Base-by-base conservation (phyloP, 1,284 basidiomycete species). In the Papiliotrema nemorosa region DNA sequence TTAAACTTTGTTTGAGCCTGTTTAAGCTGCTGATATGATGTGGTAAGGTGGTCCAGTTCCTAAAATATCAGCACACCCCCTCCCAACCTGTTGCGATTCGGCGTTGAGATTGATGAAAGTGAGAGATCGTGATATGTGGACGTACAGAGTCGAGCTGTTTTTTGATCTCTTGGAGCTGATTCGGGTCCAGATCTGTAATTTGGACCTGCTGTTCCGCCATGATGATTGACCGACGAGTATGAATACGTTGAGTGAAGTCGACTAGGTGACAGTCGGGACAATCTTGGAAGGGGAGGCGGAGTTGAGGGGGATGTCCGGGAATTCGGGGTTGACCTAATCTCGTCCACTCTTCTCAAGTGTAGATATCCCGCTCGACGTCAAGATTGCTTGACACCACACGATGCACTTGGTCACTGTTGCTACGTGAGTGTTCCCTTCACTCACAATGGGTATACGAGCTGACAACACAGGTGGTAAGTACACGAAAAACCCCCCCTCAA, bases 1-100 rank as follows among this genome's bases (percentile, higher is more conserved):
- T 83, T 86, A 80, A 97, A 97, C 75, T 93, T 96, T 12, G 86
- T 81, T 67, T 97, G 92, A 1, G 92, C 94, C 63, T 87, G 83
- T 70, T 90, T 93, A 25, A 97, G 82, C 67, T 97, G 92, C 6
- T 85, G 84, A 70, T 92, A 97, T 22, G 93, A 97, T 59, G 82
- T 87, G 6, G 92, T 90, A 48, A 97, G 79, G 70, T 97, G 93
- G 54, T 84, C 86, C 35, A 97, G 77, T 79, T 97, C 94, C 89
- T 97, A 74, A 27, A 44, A 20, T 14, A 31, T 31, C 9, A 31
- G 29, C 14, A 31, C 14, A 31, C 29, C 29, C 29, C 14, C 14
- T 14, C 14, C 29, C 9, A 7, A 31, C 14, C 29, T n/a, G n/a
- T 22, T 49, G 21, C 47, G 43, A 35, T 33, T 16, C 10, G 3